Percentiles rank a stretch among this genome's conserved stretches.
Conservation (phyloP, 805 yeast species). For the Starmera quercuum region DNA sequence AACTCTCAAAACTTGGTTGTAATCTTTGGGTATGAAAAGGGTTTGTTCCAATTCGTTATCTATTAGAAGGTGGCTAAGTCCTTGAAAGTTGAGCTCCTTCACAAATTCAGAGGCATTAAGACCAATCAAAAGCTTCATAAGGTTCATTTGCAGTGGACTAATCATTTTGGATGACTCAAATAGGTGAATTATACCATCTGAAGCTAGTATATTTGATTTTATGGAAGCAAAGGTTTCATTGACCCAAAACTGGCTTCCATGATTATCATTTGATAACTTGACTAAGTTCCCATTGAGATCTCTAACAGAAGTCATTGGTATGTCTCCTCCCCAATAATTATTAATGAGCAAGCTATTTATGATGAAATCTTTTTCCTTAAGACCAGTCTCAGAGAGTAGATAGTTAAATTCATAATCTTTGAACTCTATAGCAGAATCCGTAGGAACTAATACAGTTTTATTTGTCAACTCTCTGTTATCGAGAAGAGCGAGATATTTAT, state of each 20-base stretch:
- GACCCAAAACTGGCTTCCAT: constrained; percentile 28
- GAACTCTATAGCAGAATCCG: constrained; percentile 29
- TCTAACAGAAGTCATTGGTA: constrained; percentile 9
- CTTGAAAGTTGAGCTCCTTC: constrained; percentile 58
- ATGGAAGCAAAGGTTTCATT: constrained; percentile 27
- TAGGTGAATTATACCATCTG: constrained; percentile 43
- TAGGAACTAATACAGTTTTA: constrained; percentile 39
- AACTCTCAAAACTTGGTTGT: constrained; percentile 16
- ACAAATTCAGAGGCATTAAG: constrained; percentile 56
- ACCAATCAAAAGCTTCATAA: constrained; percentile 52
- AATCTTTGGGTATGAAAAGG: constrained; percentile 43
- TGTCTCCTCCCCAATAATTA: constrained; percentile 39
- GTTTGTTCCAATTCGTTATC: constrained; percentile 47
- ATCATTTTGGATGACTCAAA: constrained; percentile 27
- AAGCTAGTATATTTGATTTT: constrained; percentile 32
- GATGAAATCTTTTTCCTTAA: constrained; percentile 18
- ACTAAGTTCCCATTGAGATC: constrained; percentile 21
- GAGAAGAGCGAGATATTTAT: not conserved
- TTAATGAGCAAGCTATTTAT: constrained; percentile 28
- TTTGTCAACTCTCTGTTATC: constrained; percentile 15
- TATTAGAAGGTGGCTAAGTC: constrained; percentile 47
- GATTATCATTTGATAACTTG: constrained; percentile 14
- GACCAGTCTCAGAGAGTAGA: constrained; percentile 25
- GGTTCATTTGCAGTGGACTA: constrained; percentile 32
- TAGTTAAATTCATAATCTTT: constrained; percentile 40